These are phyloP conservation scores for Trichoderma guizhouense DNA, from an alignment of 2,329 filamentous ascomycete species.

Conservation along the genomic window DNA sequence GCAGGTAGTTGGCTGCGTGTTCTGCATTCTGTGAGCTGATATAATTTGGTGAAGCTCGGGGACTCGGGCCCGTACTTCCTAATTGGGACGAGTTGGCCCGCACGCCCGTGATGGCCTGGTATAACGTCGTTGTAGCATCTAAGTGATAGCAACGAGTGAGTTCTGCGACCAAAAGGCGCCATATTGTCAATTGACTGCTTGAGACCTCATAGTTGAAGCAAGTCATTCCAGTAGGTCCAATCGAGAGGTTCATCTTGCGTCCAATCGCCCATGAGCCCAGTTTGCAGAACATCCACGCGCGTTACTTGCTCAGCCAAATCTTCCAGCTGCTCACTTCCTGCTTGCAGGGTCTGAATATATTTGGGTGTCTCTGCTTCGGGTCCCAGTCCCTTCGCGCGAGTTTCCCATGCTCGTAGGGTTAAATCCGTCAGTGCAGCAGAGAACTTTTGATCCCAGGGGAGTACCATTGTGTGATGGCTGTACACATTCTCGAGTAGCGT, in stretches of 20 bases:
- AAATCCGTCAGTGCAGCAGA: neutral
- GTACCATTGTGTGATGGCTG: neutral
- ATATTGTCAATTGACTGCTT: neutral
- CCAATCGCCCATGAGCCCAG: neutral
- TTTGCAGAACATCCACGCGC: neutral
- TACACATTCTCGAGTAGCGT: neutral
- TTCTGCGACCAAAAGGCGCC: neutral
- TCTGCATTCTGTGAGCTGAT: neutral
- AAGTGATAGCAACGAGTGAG: neutral
- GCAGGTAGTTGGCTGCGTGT: neutral
- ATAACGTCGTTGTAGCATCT: too few relatives aligned
- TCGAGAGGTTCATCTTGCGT: neutral
- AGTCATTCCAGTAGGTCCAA: slow-evolving; percentile 5
- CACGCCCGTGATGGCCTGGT: neutral
- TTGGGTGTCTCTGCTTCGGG: neutral
- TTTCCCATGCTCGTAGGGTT: neutral
- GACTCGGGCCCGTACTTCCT: neutral
- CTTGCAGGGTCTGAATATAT: neutral
- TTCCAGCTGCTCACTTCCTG: neutral
- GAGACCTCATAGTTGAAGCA: neutral
- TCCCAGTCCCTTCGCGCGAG: neutral
- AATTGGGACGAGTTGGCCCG: neutral
- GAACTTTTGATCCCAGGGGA: neutral
- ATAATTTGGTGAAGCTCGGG: neutral
- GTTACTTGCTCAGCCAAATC: neutral